phyloP scores from a whole-genome alignment of 495 filamentous ascomycete genomes.

The Penicillium angulare region DNA sequence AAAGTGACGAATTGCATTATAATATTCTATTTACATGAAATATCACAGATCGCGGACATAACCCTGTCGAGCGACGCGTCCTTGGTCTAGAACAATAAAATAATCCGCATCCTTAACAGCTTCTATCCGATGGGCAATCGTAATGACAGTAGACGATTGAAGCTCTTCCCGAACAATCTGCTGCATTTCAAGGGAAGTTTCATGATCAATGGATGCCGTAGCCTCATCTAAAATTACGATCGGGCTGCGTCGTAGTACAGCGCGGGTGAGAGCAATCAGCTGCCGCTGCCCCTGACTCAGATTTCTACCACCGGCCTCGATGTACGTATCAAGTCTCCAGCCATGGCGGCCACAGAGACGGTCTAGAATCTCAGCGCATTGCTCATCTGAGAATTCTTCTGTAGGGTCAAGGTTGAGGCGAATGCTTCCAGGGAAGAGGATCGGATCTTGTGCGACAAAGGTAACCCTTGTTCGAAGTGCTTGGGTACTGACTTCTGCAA shows the following conservation, averaged over 20 bases:
- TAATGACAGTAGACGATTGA: slow-evolving; percentile 75
- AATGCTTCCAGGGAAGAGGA: slow-evolving; percentile 62
- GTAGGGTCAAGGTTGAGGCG: slow-evolving; percentile 57
- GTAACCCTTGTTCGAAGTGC: slow-evolving; percentile 58
- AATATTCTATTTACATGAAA: not conserved
- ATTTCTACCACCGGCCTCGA: slow-evolving; percentile 58
- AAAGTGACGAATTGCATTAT: too few species aligned
- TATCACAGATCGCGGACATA: slow-evolving; percentile 17
- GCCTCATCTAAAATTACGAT: slow-evolving; percentile 73
- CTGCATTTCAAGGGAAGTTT: slow-evolving; percentile 77
- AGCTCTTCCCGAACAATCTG: slow-evolving; percentile 72
- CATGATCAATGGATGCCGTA: slow-evolving; percentile 80
- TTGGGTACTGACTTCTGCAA: slow-evolving; percentile 58
- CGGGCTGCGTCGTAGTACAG: slow-evolving; percentile 57
- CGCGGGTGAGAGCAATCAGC: slow-evolving; percentile 57
- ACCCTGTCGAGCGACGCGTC: slow-evolving; percentile 46
- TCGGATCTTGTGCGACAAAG: slow-evolving; percentile 64
- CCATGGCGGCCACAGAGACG: slow-evolving; percentile 51
- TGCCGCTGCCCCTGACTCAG: slow-evolving; percentile 63
- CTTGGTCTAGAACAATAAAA: slow-evolving; percentile 68
- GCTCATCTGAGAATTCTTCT: slow-evolving; percentile 44
- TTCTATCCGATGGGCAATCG: slow-evolving; percentile 81
- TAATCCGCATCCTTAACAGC: slow-evolving; percentile 75
- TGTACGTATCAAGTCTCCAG: slow-evolving; percentile 53
- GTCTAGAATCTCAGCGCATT: slow-evolving; percentile 49